These are phyloP conservation scores for Cicer arietinum DNA, from an alignment of 306 rosid species.

Conservation along the genomic window DNA sequence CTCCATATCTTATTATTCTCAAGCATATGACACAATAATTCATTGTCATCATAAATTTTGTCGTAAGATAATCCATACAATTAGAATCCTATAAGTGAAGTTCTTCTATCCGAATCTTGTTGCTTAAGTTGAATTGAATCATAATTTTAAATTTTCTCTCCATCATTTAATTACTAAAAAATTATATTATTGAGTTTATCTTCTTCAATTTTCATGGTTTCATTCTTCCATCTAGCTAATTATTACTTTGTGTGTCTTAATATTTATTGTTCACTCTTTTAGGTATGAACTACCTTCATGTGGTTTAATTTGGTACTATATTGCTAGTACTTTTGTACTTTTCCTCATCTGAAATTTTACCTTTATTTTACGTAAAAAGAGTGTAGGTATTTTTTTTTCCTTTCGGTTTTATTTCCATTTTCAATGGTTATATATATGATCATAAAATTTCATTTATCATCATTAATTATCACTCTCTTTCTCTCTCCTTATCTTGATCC, in stretches of 20 bases:
- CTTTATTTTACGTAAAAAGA: constrained; percentile 29
- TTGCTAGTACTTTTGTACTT: constrained; percentile 7
- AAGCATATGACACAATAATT: background rate
- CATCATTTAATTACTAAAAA: background rate
- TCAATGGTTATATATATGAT: background rate
- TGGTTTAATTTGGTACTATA: constrained; percentile 12
- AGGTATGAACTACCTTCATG: constrained; percentile 35
- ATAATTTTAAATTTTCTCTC: background rate
- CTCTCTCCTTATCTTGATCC: background rate
- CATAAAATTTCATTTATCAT: constrained; percentile 16
- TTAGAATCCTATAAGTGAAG: constrained; percentile 6
- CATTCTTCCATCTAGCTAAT: constrained; percentile 13
- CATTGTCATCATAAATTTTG: constrained; percentile 2
- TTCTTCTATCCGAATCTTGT: background rate
- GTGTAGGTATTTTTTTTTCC: background rate
- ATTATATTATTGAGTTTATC: constrained; percentile 13
- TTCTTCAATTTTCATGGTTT: constrained; percentile 15
- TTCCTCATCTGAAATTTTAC: constrained; percentile 33
- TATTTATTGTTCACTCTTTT: constrained; percentile 40
- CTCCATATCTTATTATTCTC: background rate
- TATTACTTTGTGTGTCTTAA: background rate
- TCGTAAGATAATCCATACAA: constrained; percentile 12
- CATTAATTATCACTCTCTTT: background rate
- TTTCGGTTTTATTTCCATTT: background rate
- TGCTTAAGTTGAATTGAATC: constrained; percentile 3